Conservation (phyloP, 495 filamentous ascomycete species). For the Rusavskia elegans region DNA sequence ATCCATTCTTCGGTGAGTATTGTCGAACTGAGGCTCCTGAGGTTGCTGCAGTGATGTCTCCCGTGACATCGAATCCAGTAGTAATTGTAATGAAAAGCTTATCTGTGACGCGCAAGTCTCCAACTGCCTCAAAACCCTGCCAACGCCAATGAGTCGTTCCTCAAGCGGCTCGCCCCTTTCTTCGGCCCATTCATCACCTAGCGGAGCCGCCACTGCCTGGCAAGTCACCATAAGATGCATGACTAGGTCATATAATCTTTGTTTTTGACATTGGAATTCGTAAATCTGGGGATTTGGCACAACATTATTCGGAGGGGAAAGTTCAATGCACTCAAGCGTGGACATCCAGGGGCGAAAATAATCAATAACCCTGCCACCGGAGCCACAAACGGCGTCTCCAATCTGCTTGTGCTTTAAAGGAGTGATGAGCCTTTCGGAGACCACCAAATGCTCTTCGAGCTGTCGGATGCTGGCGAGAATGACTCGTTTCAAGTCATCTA, state of each 20-base stretch:
- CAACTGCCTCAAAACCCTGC: constrained; percentile 56
- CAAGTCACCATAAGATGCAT: constrained; percentile 77
- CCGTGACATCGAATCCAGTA: constrained; percentile 62
- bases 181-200: constrained; percentile 92
- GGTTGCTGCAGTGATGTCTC: constrained; percentile 9
- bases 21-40: constrained; percentile 1
- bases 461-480: constrained; percentile 68
- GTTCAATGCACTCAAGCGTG: constrained; percentile 73
- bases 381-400: constrained; percentile 56
- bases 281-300: constrained; percentile 73
- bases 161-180: constrained; percentile 84
- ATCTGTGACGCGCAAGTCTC: constrained; percentile 79
- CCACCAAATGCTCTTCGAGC: constrained; percentile 65
- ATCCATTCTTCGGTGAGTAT: constrained; percentile 8
- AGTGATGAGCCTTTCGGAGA: constrained; percentile 64
- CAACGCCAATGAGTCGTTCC: constrained; percentile 64
- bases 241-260: constrained; percentile 79
- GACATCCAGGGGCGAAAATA: constrained; percentile 77
- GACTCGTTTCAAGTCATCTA: constrained; percentile 70
- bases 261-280: constrained; percentile 82
- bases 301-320: constrained; percentile 53
- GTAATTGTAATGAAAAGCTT: constrained; percentile 69
- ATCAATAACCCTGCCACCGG: constrained; percentile 64
- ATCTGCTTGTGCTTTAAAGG: constrained; percentile 52
- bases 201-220: constrained; percentile 72